phyloP scores from a whole-genome alignment of 345 rosid species.

The Eutrema heterophyllum region DNA sequence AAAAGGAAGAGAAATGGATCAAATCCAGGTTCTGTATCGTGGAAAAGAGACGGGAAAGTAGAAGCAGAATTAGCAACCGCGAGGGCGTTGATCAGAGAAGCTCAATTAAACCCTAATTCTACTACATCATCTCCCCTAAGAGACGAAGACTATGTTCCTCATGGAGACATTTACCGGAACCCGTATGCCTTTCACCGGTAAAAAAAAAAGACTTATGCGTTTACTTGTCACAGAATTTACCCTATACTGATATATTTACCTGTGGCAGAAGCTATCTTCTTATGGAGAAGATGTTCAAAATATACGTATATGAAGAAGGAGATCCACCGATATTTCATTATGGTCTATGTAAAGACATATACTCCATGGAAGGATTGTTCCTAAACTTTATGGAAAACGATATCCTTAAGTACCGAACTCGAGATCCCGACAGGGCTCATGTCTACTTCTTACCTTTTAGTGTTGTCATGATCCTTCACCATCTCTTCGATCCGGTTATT shows the following conservation, averaged over 20 bases:
- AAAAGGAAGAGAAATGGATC: slow-evolving; percentile 20
- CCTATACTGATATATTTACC: neutral
- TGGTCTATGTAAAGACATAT: slow-evolving; percentile 61
- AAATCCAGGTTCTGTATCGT: neutral
- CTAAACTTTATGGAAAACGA: slow-evolving; percentile 47
- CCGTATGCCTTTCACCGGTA: slow-evolving; percentile 52
- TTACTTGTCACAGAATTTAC: neutral
- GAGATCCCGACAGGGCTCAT: slow-evolving; percentile 49
- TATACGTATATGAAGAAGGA: slow-evolving; percentile 61
- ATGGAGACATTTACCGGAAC: slow-evolving; percentile 45
- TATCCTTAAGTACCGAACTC: slow-evolving; percentile 30
- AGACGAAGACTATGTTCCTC: slow-evolving; percentile 42
- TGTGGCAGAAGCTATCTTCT: slow-evolving; percentile 48
- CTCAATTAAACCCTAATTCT: slow-evolving; percentile 15
- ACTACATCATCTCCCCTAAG: slow-evolving; percentile 7
- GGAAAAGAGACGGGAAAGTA: slow-evolving; percentile 29
- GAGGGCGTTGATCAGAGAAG: slow-evolving; percentile 49
- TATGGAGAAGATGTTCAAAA: slow-evolving; percentile 59
- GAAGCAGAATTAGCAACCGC: slow-evolving; percentile 46
- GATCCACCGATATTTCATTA: slow-evolving; percentile 61
- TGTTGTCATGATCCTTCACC: slow-evolving; percentile 59
- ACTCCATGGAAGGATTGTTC: slow-evolving; percentile 62
- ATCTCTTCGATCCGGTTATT: slow-evolving; percentile 39
- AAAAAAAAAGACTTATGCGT: neutral
- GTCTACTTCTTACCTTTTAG: slow-evolving; percentile 72